phyloP scores from a whole-genome alignment of 208 protist genomes.

The Acanthamoeba castellanii region DNA sequence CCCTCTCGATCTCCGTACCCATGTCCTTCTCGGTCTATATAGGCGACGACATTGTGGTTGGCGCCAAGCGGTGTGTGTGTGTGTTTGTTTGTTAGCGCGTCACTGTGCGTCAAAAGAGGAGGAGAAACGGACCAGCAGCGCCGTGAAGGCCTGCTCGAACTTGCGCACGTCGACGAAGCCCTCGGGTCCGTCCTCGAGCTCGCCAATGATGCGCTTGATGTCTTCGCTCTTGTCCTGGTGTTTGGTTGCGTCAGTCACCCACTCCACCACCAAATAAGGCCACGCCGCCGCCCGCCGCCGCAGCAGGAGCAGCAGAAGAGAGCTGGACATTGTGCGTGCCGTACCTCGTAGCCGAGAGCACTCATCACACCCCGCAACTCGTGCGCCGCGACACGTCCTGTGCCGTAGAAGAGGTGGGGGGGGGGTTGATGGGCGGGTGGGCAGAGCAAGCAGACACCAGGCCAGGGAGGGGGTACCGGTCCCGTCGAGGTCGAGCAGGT shows the following conservation, averaged over 20 bases:
- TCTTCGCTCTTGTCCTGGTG: conserved; percentile 12
- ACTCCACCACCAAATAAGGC: background rate
- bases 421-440: background rate
- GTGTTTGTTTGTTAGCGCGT: background rate
- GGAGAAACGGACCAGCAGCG: background rate
- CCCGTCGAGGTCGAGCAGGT: conserved; percentile 24
- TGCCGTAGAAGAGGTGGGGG: too few species aligned
- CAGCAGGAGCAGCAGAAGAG: background rate
- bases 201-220: background rate
- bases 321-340: background rate
- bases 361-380: conserved; percentile 23
- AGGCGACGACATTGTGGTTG: background rate
- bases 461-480: background rate
- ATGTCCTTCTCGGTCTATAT: background rate
- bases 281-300: background rate
- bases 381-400: background rate
- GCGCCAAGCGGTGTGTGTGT: background rate
- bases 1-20: conserved; percentile 10
- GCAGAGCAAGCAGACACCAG: too few species aligned
- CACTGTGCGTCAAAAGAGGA: background rate
- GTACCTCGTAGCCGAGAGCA: conserved; percentile 16
- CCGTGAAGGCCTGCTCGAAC: conserved; percentile 22
- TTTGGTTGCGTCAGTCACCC: background rate
- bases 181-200: background rate
- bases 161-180: conserved; percentile 20